phyloP scores from a whole-genome alignment of 495 filamentous ascomycete species.

The Neurospora sp. region DNA sequence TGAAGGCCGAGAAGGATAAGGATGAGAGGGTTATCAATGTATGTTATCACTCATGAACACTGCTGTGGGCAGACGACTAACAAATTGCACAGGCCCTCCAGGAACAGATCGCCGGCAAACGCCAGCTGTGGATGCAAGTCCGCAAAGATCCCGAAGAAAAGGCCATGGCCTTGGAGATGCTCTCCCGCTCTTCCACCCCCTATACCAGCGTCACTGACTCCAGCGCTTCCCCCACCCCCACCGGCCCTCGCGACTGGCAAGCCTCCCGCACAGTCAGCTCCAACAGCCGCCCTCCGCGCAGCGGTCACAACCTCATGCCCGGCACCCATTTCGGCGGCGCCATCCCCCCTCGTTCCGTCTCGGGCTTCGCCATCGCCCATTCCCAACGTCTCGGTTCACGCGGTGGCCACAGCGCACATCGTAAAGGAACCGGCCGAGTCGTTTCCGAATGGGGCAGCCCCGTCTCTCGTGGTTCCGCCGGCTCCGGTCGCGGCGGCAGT shows the following conservation, averaged over 20 bases:
- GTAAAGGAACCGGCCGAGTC: background rate
- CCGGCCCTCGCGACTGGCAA: background rate
- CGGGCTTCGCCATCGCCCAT: background rate
- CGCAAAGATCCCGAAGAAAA: constrained; percentile 11
- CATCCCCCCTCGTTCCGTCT: background rate
- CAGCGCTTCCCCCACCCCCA: background rate
- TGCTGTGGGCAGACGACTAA: background rate
- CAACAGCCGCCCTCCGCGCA: background rate
- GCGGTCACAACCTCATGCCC: background rate
- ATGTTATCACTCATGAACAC: background rate
- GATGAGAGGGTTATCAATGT: constrained; percentile 7
- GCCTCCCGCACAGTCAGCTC: background rate
- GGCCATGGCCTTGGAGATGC: background rate
- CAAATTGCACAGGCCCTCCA: constrained; percentile 3
- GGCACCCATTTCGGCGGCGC: background rate
- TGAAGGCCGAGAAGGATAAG: background rate
- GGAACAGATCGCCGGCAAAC: constrained; percentile 14
- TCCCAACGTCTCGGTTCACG: background rate
- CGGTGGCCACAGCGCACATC: background rate
- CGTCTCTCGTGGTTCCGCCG: background rate
- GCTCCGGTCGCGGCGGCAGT: background rate
- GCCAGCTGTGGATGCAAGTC: constrained; percentile 15
- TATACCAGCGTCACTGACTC: background rate
- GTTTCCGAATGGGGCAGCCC: background rate
- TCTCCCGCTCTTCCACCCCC: background rate